phyloP scores from a whole-genome alignment of 148 eudicot species.

The Fagopyrum tataricum region DNA sequence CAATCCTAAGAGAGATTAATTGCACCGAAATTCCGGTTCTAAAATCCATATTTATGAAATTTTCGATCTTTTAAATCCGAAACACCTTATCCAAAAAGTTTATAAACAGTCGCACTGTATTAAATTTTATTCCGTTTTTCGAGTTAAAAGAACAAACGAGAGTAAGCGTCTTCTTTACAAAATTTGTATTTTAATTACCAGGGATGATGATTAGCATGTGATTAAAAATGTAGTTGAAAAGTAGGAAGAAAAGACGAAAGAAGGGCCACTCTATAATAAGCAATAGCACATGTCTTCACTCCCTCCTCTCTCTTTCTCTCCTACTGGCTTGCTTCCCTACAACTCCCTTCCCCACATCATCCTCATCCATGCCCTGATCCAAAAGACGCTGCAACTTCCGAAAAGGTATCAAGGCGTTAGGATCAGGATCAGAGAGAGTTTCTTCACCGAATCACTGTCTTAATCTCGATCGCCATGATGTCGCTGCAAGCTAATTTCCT shows the following conservation, averaged over 20 bases:
- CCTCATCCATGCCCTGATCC: background rate
- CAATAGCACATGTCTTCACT: background rate
- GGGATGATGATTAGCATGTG: background rate
- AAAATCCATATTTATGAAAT: no score
- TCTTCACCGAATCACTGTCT: background rate
- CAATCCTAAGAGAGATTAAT: no score
- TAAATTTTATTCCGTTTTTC: no score
- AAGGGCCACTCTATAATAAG: no score
- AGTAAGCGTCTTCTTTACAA: no score
- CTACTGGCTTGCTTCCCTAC: background rate
- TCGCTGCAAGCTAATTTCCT: constrained; percentile 9
- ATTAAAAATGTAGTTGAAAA: background rate
- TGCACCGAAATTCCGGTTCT: no score
- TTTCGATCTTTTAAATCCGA: no score
- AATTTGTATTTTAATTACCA: no score
- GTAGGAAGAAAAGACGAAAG: background rate
- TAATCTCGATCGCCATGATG: background rate
- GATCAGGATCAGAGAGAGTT: background rate
- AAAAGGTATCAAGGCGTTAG: background rate
- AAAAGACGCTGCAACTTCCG: background rate
- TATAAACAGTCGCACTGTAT: no score
- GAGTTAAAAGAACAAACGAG: no score
- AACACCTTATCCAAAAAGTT: no score
- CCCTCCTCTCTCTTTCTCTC: constrained; percentile 1
- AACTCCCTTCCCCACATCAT: background rate